These are phyloP conservation scores for Stipa capillata DNA, from an alignment of 176 grass and related monocot species.

Conservation along the genomic window DNA sequence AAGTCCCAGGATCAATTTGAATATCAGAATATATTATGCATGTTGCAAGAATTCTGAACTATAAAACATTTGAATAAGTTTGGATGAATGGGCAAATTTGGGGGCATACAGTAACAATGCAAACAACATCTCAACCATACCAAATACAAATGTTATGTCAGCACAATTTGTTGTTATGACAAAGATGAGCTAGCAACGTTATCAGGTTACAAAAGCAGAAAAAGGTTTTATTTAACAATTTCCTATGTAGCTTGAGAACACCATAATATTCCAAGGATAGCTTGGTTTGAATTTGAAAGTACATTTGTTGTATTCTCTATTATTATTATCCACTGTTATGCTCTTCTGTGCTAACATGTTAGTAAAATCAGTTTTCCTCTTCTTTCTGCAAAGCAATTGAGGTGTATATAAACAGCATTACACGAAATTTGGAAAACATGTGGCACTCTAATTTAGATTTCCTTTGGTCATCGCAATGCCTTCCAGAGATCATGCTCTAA, in stretches of 20 bases:
- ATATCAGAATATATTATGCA: not conserved
- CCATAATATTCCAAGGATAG: not conserved
- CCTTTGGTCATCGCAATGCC: not conserved
- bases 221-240: not conserved
- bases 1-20: not conserved
- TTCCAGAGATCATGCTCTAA: not conserved
- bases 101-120: not conserved
- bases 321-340: not conserved
- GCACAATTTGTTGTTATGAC: not conserved
- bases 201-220: not conserved
- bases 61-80: not conserved
- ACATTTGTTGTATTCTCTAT: not conserved
- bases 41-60: not conserved
- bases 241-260: not conserved
- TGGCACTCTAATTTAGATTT: conserved; percentile 8
- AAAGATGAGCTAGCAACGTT: not conserved
- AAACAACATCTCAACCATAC: not conserved
- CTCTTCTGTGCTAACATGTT: not conserved
- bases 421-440: not conserved
- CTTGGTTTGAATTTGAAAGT: not conserved
- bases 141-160: not conserved
- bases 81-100: not conserved
- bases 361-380: not conserved
- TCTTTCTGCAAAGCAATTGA: not conserved
- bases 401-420: not conserved